A percentile compares a stretch with the other conserved stretches of the same genome.
phyloP scores from a whole-genome alignment of 2,329 filamentous ascomycete species.

The Metarhizium anisopliae region DNA sequence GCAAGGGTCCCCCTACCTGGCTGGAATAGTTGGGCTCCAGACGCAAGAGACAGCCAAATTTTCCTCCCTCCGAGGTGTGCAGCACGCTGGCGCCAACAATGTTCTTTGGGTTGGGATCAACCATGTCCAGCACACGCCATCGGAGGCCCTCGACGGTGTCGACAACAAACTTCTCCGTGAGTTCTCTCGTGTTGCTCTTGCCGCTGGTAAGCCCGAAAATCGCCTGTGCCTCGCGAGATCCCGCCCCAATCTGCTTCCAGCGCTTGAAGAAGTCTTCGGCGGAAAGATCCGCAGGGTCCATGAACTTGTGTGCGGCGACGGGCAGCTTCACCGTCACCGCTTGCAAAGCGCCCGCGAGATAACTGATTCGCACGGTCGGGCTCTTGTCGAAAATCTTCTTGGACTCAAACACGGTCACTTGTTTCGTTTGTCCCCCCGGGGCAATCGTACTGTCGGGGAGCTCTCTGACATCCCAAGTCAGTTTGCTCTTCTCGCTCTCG shows the following conservation, averaged over 20 bases:
- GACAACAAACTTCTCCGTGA: conserved; percentile 63
- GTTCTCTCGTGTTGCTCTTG: conserved; percentile 45
- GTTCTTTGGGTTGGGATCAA: conserved; percentile 90
- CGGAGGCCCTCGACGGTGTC: conserved; percentile 74
- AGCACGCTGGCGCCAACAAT: conserved; percentile 84
- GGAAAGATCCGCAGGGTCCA: conserved; percentile 80
- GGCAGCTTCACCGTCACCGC: conserved; percentile 87
- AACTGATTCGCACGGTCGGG: conserved; percentile 89
- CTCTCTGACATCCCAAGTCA: conserved; percentile 82
- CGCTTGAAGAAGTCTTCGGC: conserved; percentile 97
- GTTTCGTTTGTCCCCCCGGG: conserved; percentile 71
- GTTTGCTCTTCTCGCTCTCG: conserved; percentile 48
- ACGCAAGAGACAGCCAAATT: conserved; percentile 87
- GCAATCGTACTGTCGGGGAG: conserved; percentile 75
- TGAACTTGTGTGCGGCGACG: conserved; percentile 86
- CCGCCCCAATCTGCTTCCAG: conserved; percentile 95
- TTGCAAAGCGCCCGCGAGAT: conserved; percentile 87
- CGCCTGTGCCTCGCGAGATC: conserved; percentile 75
- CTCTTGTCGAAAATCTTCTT: conserved; percentile 72
- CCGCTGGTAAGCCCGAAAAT: conserved; percentile 61
- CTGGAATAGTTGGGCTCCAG: conserved; percentile 90
- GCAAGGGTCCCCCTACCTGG: conserved; percentile 53
- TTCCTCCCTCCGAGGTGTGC: conserved; percentile 74
- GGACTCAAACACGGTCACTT: conserved; percentile 91
- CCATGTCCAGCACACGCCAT: conserved; percentile 76